These are phyloP conservation scores for Dillenia suffruticosa DNA, from an alignment of 164 flowering plant species.

Conservation along the genomic window DNA sequence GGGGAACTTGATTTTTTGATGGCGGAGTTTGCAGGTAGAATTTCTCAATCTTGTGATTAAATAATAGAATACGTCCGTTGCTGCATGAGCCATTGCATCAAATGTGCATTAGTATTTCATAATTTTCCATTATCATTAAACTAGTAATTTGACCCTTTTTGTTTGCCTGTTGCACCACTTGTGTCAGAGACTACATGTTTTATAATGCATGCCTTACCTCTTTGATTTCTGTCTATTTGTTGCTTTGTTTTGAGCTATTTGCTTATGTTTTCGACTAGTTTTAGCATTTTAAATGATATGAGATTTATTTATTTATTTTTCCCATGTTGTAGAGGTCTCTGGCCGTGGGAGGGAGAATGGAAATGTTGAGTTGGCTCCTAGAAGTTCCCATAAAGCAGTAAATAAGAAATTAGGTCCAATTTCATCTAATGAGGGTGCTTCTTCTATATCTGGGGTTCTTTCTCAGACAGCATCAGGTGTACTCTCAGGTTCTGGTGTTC, in stretches of 20 bases:
- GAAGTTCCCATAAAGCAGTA: constrained; percentile 48
- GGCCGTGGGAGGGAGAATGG: constrained; percentile 84
- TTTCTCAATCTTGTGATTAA: not conserved
- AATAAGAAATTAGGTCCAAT: constrained; percentile 48
- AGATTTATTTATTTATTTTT: not conserved
- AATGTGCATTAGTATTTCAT: too few relatives aligned
- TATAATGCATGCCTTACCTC: too few relatives aligned
- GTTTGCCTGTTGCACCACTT: too few relatives aligned
- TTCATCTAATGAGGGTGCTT: constrained; percentile 56
- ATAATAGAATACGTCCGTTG: not conserved
- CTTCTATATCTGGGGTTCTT: constrained; percentile 73
- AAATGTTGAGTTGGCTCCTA: constrained; percentile 57
- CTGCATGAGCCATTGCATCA: not conserved
- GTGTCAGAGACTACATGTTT: too few relatives aligned
- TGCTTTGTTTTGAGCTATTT: too few relatives aligned
- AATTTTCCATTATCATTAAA: too few relatives aligned
- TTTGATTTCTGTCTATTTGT: too few relatives aligned
- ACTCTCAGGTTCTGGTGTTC: constrained; percentile 94
- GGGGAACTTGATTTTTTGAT: constrained; percentile 89
- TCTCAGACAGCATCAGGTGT: constrained; percentile 94
- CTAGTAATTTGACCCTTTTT: too few relatives aligned
- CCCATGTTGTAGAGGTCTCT: constrained; percentile 67
- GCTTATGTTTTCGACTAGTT: too few relatives aligned
- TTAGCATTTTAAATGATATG: too few relatives aligned
- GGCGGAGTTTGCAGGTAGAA: constrained; percentile 92